Evolutionary conservation across 129 eudicot species (phyloP), one percentile per base, ranked within the genome.

Genomic region (Helianthus tuberosus): DNA sequence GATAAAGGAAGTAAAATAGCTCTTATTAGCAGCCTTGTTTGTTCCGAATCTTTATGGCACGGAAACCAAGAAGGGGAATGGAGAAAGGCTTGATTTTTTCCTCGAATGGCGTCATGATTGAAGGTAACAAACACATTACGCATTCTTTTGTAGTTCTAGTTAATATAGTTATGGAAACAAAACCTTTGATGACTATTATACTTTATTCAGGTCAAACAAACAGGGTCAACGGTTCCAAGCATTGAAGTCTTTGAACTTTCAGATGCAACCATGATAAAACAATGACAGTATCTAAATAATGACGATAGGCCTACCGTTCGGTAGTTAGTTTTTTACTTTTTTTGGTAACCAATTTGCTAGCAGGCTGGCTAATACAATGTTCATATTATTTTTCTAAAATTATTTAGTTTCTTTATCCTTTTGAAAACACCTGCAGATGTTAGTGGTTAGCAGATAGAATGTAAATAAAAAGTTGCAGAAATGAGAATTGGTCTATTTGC

Each of bases 341-440:
- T 68, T n/a, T 3, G 73, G 73, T 62, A 64, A 20, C 39, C 1
- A 20, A 11, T 25, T 35, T 63, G 39, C 48, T 32, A 32, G 36
- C 36, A 32, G 62, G 38, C 69, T 11, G 49, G 58, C 32, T 23
- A 6, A 65, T 51, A 25, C 67, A 66, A 25, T 66, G 72, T 43
- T 66, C 20, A 74, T 46, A 84, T 84, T 79, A 80, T 83, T 12
- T 87, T 92, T 79, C 86, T 87, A 65, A 89, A 82, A 53, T 84
- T 83, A 69, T 84, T 91, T 64, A 88, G 89, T 77, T 41, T 87
- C 46, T 81, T 83, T 84, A 88, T 85, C 77, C 91, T 86, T 61
- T 88, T 90, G 82, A 84, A 79, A 76, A 87, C 69, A 79, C 86
- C 94, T 87, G 88, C 88, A 92, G 63, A 38, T 66, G 52, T 69